phyloP scores from a whole-genome alignment of 2,329 filamentous ascomycete genomes.

The Nemania sp. region DNA sequence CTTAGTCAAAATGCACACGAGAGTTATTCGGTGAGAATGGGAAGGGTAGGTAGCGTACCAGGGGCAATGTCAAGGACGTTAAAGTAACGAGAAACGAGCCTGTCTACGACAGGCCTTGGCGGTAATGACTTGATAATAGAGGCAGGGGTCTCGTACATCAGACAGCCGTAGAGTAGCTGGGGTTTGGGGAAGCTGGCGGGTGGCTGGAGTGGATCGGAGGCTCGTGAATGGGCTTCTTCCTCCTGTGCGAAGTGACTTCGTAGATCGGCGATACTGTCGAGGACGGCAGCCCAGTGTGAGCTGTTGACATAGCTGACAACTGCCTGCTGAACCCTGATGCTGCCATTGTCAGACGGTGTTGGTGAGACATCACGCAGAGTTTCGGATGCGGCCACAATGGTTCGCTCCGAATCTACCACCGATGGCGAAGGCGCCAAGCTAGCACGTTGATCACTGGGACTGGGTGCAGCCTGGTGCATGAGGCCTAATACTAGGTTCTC shows the following conservation, averaged over 20 bases:
- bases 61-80: constrained; percentile 20
- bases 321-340: constrained; percentile 1
- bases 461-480: constrained; percentile 4
- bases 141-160: background rate
- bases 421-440: background rate
- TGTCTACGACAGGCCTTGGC: constrained; percentile 4
- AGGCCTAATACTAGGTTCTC: constrained; percentile 11
- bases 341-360: constrained; percentile 12
- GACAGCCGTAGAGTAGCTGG: background rate
- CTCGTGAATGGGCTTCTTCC: background rate
- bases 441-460: background rate
- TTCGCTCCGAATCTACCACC: background rate
- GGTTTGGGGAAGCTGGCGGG: constrained; percentile 3
- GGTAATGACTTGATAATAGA: constrained; percentile 10
- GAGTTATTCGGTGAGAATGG: constrained; percentile 30
- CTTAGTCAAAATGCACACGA: too few species aligned
- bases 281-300: constrained; percentile 16
- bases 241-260: constrained; percentile 2
- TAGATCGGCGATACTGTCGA: constrained; percentile 21
- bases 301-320: constrained; percentile 15
- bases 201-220: background rate
- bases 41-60: constrained; percentile 1
- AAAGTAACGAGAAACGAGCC: constrained; percentile 15
- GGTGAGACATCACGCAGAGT: background rate
- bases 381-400: background rate